Evolutionary conservation across 2,329 filamentous ascomycete genomes (phyloP).

Genomic region (Arthrobotrys conoides): DNA sequence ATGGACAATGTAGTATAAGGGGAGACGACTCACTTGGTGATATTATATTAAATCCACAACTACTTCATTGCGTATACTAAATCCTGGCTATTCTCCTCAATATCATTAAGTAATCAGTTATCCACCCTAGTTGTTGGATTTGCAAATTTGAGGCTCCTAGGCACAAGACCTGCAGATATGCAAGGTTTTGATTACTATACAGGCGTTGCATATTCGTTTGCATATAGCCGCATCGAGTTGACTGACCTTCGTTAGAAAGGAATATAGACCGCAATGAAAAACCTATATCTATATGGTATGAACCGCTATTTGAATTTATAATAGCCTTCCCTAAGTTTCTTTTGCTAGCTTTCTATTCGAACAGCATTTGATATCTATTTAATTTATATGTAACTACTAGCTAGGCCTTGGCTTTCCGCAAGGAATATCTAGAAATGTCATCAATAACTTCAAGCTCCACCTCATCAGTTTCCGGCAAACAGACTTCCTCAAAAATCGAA

Average conservation of each 20-base stretch:
- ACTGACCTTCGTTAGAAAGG: background rate
- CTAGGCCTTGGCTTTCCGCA: background rate
- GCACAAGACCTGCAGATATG: background rate
- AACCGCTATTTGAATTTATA: background rate
- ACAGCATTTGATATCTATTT: too few relatives aligned
- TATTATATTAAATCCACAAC: too few relatives aligned
- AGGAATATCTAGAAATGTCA: background rate
- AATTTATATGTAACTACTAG: background rate
- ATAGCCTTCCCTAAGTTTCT: too few relatives aligned
- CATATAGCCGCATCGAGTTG: background rate
- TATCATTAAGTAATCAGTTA: background rate
- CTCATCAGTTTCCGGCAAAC: background rate
- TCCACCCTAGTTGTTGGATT: too few relatives aligned
- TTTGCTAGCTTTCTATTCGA: too few relatives aligned
- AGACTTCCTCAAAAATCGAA: background rate
- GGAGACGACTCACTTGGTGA: too few relatives aligned
- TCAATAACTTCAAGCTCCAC: background rate
- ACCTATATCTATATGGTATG: too few relatives aligned
- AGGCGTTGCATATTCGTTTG: background rate
- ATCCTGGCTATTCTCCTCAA: too few relatives aligned
- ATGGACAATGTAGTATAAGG: too few relatives aligned
- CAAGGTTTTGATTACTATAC: constrained; percentile 8
- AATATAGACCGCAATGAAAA: background rate
- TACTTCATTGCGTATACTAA: too few relatives aligned
- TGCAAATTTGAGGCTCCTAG: background rate